Evolutionary conservation across 2,329 filamentous ascomycete species (phyloP).

Genomic region (Ophiocordyceps sinensis): DNA sequence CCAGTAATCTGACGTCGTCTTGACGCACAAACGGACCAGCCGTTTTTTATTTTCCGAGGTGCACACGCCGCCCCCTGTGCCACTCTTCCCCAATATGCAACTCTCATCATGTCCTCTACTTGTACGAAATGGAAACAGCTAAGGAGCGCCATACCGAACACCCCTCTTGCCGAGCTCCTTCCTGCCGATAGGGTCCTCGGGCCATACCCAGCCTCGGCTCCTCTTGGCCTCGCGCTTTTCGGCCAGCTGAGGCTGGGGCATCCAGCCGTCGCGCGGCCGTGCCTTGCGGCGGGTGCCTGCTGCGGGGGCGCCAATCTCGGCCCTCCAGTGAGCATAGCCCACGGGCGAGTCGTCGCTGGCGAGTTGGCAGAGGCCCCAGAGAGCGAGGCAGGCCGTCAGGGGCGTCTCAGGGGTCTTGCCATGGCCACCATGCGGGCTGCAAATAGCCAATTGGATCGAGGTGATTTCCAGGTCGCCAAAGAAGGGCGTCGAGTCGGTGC

Average conservation of each 20-base stretch:
- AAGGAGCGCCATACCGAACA: constrained; percentile 35
- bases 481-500: constrained; percentile 55
- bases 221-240: constrained; percentile 69
- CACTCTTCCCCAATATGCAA: neutral
- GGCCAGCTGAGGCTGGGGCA: constrained; percentile 55
- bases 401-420: constrained; percentile 24
- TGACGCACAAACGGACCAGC: neutral
- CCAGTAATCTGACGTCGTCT: no score
- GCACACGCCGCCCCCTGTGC: no score
- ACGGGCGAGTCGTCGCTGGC: constrained; percentile 39
- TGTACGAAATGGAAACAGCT: neutral
- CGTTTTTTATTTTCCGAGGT: neutral
- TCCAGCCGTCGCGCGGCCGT: constrained; percentile 57
- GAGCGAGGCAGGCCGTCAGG: constrained; percentile 57
- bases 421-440: constrained; percentile 12
- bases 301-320: constrained; percentile 61
- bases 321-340: constrained; percentile 48
- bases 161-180: constrained; percentile 58
- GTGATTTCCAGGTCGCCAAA: constrained; percentile 80
- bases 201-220: constrained; percentile 59
- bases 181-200: constrained; percentile 57
- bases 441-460: constrained; percentile 40
- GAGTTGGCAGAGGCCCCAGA: constrained; percentile 66
- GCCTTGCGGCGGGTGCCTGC: constrained; percentile 59
- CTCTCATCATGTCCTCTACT: neutral